A percentile compares a stretch with the other conserved stretches of the same genome.
Evolutionary conservation across 1,139 yeast genomes (phyloP).

Genomic region (Suhomyces bokatorum): DNA sequence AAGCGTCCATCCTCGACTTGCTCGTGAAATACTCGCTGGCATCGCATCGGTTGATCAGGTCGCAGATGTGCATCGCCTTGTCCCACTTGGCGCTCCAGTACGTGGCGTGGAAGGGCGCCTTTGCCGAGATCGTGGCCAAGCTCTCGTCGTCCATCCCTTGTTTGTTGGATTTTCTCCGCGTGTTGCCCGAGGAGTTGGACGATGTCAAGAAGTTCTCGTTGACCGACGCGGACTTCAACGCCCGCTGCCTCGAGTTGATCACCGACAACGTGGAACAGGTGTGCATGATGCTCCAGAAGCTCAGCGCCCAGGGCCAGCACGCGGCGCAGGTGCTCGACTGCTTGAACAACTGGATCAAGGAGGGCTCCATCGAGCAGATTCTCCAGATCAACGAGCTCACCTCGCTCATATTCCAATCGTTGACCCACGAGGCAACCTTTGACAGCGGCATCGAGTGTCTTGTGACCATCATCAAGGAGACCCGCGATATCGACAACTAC

Average conservation of each 20-base stretch:
- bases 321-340: slow-evolving; percentile 58
- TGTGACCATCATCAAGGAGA: slow-evolving; percentile 74
- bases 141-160: slow-evolving; percentile 47
- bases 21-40: slow-evolving; percentile 44
- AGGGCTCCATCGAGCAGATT: slow-evolving; percentile 70
- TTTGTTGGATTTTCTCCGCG: slow-evolving; percentile 75
- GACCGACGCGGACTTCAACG: slow-evolving; percentile 76
- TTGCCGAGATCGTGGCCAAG: slow-evolving; percentile 61
- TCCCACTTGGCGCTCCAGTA: slow-evolving; percentile 82
- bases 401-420: slow-evolving; percentile 65
- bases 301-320: slow-evolving; percentile 34
- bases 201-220: slow-evolving; percentile 77
- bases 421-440: slow-evolving; percentile 65
- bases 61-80: slow-evolving; percentile 78
- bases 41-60: slow-evolving; percentile 57
- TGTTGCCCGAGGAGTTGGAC: slow-evolving; percentile 87
- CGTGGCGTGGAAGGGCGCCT: slow-evolving; percentile 68
- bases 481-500: slow-evolving; percentile 68
- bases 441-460: slow-evolving; percentile 89
- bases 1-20: slow-evolving; percentile 60
- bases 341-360: slow-evolving; percentile 86
- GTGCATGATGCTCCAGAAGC: slow-evolving; percentile 56
- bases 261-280: slow-evolving; percentile 70
- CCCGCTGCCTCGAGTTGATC: slow-evolving; percentile 63
- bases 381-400: slow-evolving; percentile 64